A percentile compares a stretch with the other conserved stretches of the same genome.
Conservation (phyloP, 129 eudicot species). For the Smallanthus sonchifolius region DNA sequence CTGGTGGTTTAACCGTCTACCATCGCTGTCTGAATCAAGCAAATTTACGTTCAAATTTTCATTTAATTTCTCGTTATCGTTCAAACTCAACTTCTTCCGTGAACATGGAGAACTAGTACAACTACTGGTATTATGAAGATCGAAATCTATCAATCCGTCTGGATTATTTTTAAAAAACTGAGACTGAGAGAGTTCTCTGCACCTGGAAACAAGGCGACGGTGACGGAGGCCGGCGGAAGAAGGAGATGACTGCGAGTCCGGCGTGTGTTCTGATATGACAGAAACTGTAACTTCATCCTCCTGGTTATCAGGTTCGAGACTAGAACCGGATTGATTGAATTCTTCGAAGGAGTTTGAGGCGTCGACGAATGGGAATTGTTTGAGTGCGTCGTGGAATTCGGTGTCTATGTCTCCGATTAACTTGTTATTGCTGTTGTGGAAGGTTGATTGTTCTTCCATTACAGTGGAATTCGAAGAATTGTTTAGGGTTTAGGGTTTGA, state of each 20-base stretch:
- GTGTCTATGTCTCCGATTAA: conserved; percentile 19
- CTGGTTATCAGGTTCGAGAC: not conserved
- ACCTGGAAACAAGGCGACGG: conserved; percentile 39
- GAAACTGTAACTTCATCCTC: conserved; percentile 1
- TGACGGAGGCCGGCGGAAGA: conserved; percentile 49
- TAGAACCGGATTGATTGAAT: not conserved
- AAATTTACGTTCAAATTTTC: not conserved
- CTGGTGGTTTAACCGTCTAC: not conserved
- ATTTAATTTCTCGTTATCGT: not conserved
- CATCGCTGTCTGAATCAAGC: not conserved
- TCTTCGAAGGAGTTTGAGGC: conserved; percentile 9
- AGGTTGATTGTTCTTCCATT: conserved; percentile 40
- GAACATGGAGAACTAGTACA: not conserved
- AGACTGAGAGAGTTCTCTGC: not conserved
- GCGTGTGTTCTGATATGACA: conserved; percentile 18
- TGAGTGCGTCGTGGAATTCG: conserved; percentile 37
- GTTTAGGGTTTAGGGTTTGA: conserved; percentile 15
- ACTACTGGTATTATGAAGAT: not conserved
- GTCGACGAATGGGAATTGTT: conserved; percentile 55
- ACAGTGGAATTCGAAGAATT: not conserved
- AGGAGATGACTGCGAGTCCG: conserved; percentile 16
- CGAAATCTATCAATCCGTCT: conserved; percentile 10
- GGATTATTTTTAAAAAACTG: conserved; percentile 25
- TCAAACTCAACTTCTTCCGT: conserved; percentile 15
- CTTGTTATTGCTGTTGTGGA: conserved; percentile 8